A percentile compares a stretch with the other conserved stretches of the same genome.
phyloP scores from a whole-genome alignment of 352 stramenopile genomes.

The Achlya hypogyna region DNA sequence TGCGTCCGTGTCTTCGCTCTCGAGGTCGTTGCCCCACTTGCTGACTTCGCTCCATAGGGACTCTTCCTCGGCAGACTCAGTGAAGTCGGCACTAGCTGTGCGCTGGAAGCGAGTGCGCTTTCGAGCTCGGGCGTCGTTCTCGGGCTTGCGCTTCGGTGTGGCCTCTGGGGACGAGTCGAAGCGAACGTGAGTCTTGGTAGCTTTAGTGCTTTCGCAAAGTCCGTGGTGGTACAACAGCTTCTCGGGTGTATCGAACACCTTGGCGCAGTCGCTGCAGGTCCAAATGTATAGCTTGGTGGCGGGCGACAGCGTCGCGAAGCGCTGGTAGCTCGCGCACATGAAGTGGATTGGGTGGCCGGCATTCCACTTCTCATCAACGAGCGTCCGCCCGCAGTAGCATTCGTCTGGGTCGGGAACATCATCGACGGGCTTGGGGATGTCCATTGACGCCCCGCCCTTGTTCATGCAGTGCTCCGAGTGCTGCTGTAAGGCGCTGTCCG shows the following conservation, averaged over 20 bases:
- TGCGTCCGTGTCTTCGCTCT: neutral
- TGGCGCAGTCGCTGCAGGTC: constrained; percentile 9
- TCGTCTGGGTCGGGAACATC: no score
- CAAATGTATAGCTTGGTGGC: neutral
- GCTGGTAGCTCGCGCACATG: constrained; percentile 12
- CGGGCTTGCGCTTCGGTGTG: neutral
- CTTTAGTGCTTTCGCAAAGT: neutral
- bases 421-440: no score
- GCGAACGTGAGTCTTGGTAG: neutral
- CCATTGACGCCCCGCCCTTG: neutral
- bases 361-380: neutral
- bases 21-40: neutral
- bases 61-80: constrained; percentile 12
- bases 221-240: constrained; percentile 12
- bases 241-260: constrained; percentile 9
- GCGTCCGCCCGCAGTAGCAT: constrained; percentile 6
- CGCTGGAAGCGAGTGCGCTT: neutral
- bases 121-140: neutral
- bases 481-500: neutral
- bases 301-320: neutral
- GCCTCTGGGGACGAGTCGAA: constrained; percentile 1
- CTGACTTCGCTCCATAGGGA: constrained; percentile 7
- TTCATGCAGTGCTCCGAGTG: neutral
- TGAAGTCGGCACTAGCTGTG: constrained; percentile 1
- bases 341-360: neutral